Percentiles rank a stretch among this genome's conserved stretches.
Conservation (phyloP, 768 basidiomycete species). For the Kwoniella sp. region DNA sequence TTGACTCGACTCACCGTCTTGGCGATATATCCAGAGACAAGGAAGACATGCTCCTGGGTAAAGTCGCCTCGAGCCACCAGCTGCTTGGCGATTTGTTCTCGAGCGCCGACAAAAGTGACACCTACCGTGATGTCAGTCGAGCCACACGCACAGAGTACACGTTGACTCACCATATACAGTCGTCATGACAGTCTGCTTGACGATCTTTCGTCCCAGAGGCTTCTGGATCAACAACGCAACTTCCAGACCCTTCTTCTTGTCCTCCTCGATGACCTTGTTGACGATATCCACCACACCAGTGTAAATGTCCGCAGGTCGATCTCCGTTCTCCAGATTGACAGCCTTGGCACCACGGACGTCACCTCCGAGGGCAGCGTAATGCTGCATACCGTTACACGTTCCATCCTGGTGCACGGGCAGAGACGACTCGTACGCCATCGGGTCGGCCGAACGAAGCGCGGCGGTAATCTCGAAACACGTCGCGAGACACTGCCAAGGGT, state of each 20-base stretch:
- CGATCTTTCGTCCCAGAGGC: constrained; percentile 84
- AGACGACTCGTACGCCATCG: constrained; percentile 58
- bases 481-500: constrained; percentile 96
- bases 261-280: constrained; percentile 58
- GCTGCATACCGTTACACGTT: constrained; percentile 96
- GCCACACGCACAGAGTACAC: not conserved
- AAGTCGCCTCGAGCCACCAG: constrained; percentile 71
- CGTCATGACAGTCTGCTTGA: constrained; percentile 99
- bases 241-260: constrained; percentile 46
- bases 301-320: constrained; percentile 91
- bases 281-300: constrained; percentile 84
- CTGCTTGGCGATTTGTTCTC: constrained; percentile 89
- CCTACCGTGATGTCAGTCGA: not conserved
- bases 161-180: constrained; percentile 76
- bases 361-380: constrained; percentile 96
- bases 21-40: constrained; percentile 71
- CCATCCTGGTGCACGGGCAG: constrained; percentile 98
- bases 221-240: constrained; percentile 64
- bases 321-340: constrained; percentile 80
- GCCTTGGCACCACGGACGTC: constrained; percentile 81
- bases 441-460: constrained; percentile 68
- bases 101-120: constrained; percentile 89
- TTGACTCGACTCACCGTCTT: constrained; percentile 56
- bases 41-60: constrained; percentile 68
- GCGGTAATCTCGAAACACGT: constrained; percentile 81